Conservation (phyloP, 2,329 filamentous ascomycete genomes). For the Fusarium pseudoanthophilum region DNA sequence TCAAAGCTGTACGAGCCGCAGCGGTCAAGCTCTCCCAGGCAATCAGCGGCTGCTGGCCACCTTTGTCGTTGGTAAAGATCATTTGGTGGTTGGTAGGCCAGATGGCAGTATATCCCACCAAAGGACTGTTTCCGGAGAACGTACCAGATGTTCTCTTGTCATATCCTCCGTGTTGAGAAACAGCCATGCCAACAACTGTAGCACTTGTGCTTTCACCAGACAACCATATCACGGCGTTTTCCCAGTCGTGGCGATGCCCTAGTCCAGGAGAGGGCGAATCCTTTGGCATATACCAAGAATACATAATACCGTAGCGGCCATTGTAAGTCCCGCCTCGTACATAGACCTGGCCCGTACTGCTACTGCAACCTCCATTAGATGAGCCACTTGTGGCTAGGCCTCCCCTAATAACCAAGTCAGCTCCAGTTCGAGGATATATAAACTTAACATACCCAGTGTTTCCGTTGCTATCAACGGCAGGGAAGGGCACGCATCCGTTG, state of each 20-base stretch:
- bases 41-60: conserved; percentile 56
- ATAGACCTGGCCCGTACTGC: conserved; percentile 53
- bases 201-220: conserved; percentile 41
- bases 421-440: not conserved
- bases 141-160: conserved; percentile 42
- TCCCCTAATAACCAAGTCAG: conserved; percentile 40
- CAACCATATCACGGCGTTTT: conserved; percentile 44
- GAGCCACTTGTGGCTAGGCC: conserved; percentile 49
- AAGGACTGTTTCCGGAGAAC: conserved; percentile 43
- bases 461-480: conserved; percentile 67
- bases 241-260: conserved; percentile 48
- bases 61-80: conserved; percentile 50
- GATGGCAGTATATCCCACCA: conserved; percentile 49
- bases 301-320: conserved; percentile 54
- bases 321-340: conserved; percentile 49
- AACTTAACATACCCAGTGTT: conserved; percentile 54
- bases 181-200: conserved; percentile 48
- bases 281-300: conserved; percentile 61
- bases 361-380: conserved; percentile 48
- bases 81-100: conserved; percentile 51
- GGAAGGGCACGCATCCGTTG: conserved; percentile 72
- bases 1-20: conserved; percentile 51
- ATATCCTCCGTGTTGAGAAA: conserved; percentile 53
- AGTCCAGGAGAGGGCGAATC: conserved; percentile 46
- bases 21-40: conserved; percentile 56